phyloP scores from a whole-genome alignment of 345 rosid species.

The Cardamine chenopodiifolia region DNA sequence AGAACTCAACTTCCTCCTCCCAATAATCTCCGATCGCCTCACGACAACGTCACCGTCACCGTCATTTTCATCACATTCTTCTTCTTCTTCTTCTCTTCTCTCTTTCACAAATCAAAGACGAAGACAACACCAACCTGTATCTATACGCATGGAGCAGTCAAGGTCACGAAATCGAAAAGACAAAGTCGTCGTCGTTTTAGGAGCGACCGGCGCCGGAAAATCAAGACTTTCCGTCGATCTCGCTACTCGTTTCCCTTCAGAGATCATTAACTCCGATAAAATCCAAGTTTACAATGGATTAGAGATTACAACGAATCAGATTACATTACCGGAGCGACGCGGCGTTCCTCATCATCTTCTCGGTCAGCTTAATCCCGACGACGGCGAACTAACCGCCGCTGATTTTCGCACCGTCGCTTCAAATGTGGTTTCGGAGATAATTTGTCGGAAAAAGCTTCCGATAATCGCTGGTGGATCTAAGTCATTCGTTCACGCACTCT shows the following conservation, averaged over 20 bases:
- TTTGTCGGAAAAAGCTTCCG: conserved; percentile 54
- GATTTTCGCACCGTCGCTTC: conserved; percentile 63
- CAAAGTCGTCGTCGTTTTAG: conserved; percentile 78
- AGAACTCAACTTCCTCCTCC: conserved; percentile 43
- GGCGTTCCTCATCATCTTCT: conserved; percentile 82
- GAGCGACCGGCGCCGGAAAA: conserved; percentile 91
- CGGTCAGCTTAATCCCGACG: conserved; percentile 52
- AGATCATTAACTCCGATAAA: conserved; percentile 89
- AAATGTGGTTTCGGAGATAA: conserved; percentile 45
- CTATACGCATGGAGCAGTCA: conserved; percentile 24
- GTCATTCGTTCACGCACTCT: conserved; percentile 73
- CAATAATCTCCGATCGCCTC: conserved; percentile 37
- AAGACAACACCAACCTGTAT: conserved; percentile 26
- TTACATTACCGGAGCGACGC: conserved; percentile 54
- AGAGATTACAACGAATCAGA: conserved; percentile 87
- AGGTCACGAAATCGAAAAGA: conserved; percentile 37
- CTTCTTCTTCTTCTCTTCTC: conserved; percentile 12
- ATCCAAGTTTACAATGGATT: conserved; percentile 79
- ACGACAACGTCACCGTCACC: conserved; percentile 23
- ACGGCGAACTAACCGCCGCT: conserved; percentile 55
- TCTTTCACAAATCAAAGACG: conserved; percentile 12
- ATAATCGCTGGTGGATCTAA: conserved; percentile 91
- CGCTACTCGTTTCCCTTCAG: conserved; percentile 53
- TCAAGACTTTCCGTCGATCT: conserved; percentile 81
- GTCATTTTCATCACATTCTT: conserved; percentile 30